A percentile compares a stretch with the other conserved stretches of the same genome.
These are phyloP conservation scores for Tetrapyrgos nigripes DNA, from an alignment of 1,284 basidiomycete species.

Conservation along the genomic window DNA sequence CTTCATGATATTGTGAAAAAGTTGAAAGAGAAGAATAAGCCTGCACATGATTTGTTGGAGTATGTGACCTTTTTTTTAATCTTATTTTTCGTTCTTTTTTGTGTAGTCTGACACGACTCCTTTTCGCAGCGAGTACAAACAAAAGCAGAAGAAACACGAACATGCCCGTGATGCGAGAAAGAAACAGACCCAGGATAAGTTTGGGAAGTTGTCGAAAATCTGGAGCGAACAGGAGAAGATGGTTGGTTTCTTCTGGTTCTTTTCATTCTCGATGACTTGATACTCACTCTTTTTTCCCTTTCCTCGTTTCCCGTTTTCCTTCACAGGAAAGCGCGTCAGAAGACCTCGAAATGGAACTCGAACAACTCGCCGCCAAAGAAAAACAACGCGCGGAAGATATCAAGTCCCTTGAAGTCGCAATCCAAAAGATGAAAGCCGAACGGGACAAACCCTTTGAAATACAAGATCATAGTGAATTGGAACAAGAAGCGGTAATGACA, in stretches of 20 bases:
- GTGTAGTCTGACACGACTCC: background rate
- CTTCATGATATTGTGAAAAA: slow-evolving; percentile 56
- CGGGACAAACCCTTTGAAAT: slow-evolving; percentile 55
- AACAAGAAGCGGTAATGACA: slow-evolving; percentile 49
- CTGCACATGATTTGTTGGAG: slow-evolving; percentile 66
- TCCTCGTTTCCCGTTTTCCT: background rate
- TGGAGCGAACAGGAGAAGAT: slow-evolving; percentile 57
- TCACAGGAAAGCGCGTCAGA: slow-evolving; percentile 60
- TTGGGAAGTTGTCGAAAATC: slow-evolving; percentile 54
- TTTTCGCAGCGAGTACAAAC: slow-evolving; percentile 50
- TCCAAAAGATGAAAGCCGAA: slow-evolving; percentile 48
- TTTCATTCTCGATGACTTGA: background rate
- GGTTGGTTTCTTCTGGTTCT: slow-evolving; percentile 36
- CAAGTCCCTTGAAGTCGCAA: slow-evolving; percentile 48
- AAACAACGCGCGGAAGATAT: slow-evolving; percentile 62
- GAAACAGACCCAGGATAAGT: slow-evolving; percentile 56
- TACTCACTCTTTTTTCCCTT: background rate
- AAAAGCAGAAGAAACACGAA: slow-evolving; percentile 52
- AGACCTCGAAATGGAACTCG: slow-evolving; percentile 55
- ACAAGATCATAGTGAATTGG: slow-evolving; percentile 51
- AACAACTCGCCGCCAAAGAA: slow-evolving; percentile 64
- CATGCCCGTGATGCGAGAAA: slow-evolving; percentile 61
- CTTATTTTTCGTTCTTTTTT: background rate
- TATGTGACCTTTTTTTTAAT: slow-evolving; percentile 36
- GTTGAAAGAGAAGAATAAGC: slow-evolving; percentile 68